phyloP scores from a whole-genome alignment of 1,284 basidiomycete genomes.

The Cryptococcus neoformans region DNA sequence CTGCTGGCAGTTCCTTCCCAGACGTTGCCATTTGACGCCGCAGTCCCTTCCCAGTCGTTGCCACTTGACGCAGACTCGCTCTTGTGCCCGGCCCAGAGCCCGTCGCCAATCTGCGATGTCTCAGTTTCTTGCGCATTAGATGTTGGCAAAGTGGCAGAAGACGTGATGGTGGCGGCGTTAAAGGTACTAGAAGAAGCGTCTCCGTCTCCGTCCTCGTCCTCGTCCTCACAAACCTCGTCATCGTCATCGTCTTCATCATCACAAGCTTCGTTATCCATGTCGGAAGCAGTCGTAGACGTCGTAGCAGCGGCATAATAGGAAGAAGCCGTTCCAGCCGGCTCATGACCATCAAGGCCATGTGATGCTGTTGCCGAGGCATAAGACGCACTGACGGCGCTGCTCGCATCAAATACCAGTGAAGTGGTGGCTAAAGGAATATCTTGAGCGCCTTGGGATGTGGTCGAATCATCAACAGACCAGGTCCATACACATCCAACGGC shows the following conservation, averaged over 20 bases:
- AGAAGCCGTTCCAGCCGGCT: background rate
- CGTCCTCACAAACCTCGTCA: background rate
- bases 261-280: conserved; percentile 10
- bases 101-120: conserved; percentile 6
- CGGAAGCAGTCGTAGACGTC: conserved; percentile 5
- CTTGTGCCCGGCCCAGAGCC: conserved; percentile 9
- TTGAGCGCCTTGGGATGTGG: conserved; percentile 1
- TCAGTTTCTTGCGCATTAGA: conserved; percentile 4
- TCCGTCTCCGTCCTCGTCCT: conserved; percentile 1
- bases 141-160: conserved; percentile 2
- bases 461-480: conserved; percentile 20
- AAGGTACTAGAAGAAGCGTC: background rate
- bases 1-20: background rate
- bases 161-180: background rate
- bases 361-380: background rate
- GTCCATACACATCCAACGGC: conserved; percentile 37
- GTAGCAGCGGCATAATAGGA: background rate
- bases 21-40: background rate
- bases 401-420: background rate
- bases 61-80: background rate
- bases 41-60: background rate
- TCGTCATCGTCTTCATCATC: conserved; percentile 7
- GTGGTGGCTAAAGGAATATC: conserved; percentile 4
- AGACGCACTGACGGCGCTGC: background rate
- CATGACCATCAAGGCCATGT: background rate